Evolutionary conservation across 2,329 filamentous ascomycete genomes (phyloP).

Genomic region (Plectosphaerella cucumerina): DNA sequence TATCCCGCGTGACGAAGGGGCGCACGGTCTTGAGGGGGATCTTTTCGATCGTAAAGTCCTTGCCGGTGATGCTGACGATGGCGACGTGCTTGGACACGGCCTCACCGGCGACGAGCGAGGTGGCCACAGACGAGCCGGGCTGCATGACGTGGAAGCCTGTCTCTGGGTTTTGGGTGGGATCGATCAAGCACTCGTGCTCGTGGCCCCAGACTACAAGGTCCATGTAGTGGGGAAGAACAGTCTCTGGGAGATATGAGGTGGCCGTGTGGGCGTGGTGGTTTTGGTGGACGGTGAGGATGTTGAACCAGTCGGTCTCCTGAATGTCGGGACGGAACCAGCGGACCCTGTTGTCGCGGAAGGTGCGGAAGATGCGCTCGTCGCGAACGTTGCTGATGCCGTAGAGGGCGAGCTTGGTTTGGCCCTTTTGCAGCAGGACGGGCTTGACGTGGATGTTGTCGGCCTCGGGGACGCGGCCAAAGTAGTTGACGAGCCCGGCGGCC

Average conservation of each 20-base stretch:
- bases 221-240: constrained; percentile 85
- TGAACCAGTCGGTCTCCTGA: constrained; percentile 90
- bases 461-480: constrained; percentile 88
- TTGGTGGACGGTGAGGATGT: constrained; percentile 90
- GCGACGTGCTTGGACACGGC: constrained; percentile 88
- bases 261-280: constrained; percentile 91
- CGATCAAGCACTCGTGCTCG: constrained; percentile 92
- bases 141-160: constrained; percentile 96
- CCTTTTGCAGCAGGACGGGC: constrained; percentile 89
- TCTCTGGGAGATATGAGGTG: constrained; percentile 91
- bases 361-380: constrained; percentile 90
- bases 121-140: constrained; percentile 92
- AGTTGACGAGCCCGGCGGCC: constrained; percentile 88
- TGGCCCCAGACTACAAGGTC: constrained; percentile 95
- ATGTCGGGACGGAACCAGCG: constrained; percentile 84
- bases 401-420: constrained; percentile 83
- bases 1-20: constrained; percentile 83
- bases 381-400: constrained; percentile 95
- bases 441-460: constrained; percentile 92
- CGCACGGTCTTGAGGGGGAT: constrained; percentile 83
- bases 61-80: constrained; percentile 78
- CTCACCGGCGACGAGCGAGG: constrained; percentile 85
- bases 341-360: constrained; percentile 88
- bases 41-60: constrained; percentile 73
- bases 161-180: constrained; percentile 77